phyloP scores from a whole-genome alignment of 2,329 filamentous ascomycete genomes.

The Nigrospora osmanthi region DNA sequence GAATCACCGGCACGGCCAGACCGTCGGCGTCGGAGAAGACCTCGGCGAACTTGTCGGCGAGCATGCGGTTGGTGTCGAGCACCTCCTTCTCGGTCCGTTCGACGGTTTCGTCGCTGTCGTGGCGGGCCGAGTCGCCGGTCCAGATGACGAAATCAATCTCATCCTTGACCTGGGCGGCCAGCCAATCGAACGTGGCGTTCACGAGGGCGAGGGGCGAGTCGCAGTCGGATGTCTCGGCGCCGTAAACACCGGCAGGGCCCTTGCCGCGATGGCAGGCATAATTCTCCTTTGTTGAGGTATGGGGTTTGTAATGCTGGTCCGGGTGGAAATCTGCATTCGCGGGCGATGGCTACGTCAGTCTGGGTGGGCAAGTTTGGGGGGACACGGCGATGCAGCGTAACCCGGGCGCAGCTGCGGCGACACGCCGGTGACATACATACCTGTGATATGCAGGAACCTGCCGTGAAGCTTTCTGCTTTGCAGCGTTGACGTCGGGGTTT shows the following conservation, averaged over 20 bases:
- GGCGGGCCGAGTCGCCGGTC: slow-evolving; percentile 85
- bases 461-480: slow-evolving; percentile 45
- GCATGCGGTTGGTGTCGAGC: slow-evolving; percentile 64
- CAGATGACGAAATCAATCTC: slow-evolving; percentile 84
- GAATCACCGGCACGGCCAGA: slow-evolving; percentile 71
- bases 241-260: slow-evolving; percentile 73
- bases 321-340: slow-evolving; percentile 72
- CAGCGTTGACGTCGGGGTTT: slow-evolving; percentile 5
- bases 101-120: slow-evolving; percentile 77
- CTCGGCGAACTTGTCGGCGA: slow-evolving; percentile 70
- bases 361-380: slow-evolving; percentile 2
- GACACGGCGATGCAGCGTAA: background rate
- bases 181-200: slow-evolving; percentile 87
- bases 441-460: slow-evolving; percentile 82
- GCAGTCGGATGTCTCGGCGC: slow-evolving; percentile 81
- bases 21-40: slow-evolving; percentile 58
- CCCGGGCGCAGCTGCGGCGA: background rate
- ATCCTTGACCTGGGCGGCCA: slow-evolving; percentile 68
- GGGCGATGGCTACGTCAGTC: slow-evolving; percentile 8
- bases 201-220: slow-evolving; percentile 75
- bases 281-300: slow-evolving; percentile 61
- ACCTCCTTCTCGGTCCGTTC: slow-evolving; percentile 73
- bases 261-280: slow-evolving; percentile 71
- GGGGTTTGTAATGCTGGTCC: slow-evolving; percentile 76
- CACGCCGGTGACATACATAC: slow-evolving; percentile 40